Percentiles rank a stretch among this genome's conserved stretches.
These are phyloP conservation scores for Cercospora nicotianae DNA, from an alignment of 2,329 filamentous ascomycete genomes.

Conservation along the genomic window DNA sequence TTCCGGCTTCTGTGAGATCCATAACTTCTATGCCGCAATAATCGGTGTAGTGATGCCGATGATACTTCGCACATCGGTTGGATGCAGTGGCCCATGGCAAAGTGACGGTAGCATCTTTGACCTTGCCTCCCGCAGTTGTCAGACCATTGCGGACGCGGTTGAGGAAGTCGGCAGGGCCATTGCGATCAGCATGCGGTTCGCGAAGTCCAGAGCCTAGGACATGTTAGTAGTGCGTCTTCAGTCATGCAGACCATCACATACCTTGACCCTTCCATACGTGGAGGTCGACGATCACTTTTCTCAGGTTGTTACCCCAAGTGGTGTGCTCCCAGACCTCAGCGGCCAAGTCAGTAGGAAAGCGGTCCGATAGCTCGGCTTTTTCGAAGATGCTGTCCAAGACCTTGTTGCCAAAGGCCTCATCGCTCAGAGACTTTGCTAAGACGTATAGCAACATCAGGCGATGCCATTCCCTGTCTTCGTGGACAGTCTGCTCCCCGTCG, in stretches of 20 bases:
- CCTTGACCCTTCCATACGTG: constrained; percentile 29
- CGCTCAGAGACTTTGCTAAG: constrained; percentile 29
- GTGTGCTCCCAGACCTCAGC: constrained; percentile 23
- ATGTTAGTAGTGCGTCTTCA: neutral
- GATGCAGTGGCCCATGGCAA: constrained; percentile 21
- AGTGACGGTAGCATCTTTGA: constrained; percentile 10
- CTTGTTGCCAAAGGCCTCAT: constrained; percentile 32
- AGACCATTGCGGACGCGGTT: constrained; percentile 12
- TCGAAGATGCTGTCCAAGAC: constrained; percentile 29
- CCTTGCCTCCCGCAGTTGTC: constrained; percentile 4
- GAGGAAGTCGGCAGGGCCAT: constrained; percentile 21
- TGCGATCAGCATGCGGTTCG: constrained; percentile 25
- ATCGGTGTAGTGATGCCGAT: constrained; percentile 17
- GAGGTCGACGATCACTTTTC: constrained; percentile 27
- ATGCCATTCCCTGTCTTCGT: constrained; percentile 27
- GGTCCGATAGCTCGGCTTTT: constrained; percentile 20
- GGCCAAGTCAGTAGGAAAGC: constrained; percentile 28
- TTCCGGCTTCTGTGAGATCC: constrained; percentile 16
- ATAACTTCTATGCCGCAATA: constrained; percentile 19
- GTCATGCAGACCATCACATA: constrained; percentile 1
- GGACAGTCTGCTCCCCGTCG: constrained; percentile 7
- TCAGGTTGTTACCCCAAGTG: constrained; percentile 19
- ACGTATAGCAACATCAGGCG: constrained; percentile 29
- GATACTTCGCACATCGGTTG: constrained; percentile 18
- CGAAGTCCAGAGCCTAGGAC: constrained; percentile 16